phyloP scores from a whole-genome alignment of 2,329 filamentous ascomycete species.

The Blastomyces emzantsi region DNA sequence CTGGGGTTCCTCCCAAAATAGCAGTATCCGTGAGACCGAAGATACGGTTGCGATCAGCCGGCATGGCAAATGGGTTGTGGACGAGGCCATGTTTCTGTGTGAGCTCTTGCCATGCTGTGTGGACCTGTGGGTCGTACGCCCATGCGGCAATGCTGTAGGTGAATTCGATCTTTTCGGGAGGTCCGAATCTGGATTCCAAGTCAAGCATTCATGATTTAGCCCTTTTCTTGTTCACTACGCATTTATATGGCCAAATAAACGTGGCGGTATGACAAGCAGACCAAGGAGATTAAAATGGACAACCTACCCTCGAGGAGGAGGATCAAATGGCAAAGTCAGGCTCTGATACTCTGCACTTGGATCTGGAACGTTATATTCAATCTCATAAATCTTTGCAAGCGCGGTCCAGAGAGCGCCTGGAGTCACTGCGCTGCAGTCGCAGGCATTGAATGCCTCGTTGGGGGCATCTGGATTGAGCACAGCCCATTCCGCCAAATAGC shows the following conservation, averaged over 20 bases:
- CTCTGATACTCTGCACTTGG: constrained; percentile 13
- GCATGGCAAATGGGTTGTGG: constrained; percentile 31
- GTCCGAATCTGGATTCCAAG: constrained; percentile 32
- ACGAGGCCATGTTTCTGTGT: constrained; percentile 34
- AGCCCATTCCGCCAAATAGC: constrained; percentile 24
- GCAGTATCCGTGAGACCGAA: constrained; percentile 41
- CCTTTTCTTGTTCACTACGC: neutral
- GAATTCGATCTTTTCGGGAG: constrained; percentile 31
- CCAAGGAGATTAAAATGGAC: neutral
- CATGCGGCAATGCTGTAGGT: constrained; percentile 39
- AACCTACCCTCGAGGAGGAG: constrained; percentile 18
- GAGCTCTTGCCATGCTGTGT: constrained; percentile 40
- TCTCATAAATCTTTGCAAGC: constrained; percentile 22
- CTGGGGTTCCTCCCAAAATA: constrained; percentile 24
- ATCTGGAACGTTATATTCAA: constrained; percentile 17
- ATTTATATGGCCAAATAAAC: neutral
- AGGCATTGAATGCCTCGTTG: constrained; percentile 24
- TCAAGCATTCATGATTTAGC: neutral
- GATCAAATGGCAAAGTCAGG: constrained; percentile 11
- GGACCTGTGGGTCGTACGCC: constrained; percentile 38
- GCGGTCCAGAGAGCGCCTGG: constrained; percentile 22
- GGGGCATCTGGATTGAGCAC: constrained; percentile 20
- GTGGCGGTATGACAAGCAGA: neutral
- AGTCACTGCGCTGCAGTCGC: constrained; percentile 21
- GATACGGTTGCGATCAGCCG: constrained; percentile 35